Conservation (phyloP, 2,329 filamentous ascomycete species). For the Pyricularia pennisetigena region DNA sequence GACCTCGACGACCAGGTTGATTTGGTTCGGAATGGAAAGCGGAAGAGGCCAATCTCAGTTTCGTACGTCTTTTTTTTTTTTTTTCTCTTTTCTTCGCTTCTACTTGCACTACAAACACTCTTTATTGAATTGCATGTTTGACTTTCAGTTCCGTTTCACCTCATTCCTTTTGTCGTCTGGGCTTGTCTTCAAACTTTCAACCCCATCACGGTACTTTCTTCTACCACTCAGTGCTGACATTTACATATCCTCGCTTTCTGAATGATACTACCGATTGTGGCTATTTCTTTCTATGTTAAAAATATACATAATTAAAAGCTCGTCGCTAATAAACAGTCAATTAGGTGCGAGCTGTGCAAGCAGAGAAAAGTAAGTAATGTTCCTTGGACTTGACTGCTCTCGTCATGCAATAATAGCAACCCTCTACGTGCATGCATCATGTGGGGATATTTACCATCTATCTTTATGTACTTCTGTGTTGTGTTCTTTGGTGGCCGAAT, state of each 20-base stretch:
- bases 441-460: neutral
- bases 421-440: neutral
- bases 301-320: neutral
- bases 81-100: constrained; percentile 8
- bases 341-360: constrained; percentile 68
- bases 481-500: neutral
- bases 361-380: constrained; percentile 56
- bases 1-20: constrained; percentile 34
- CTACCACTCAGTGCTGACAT: neutral
- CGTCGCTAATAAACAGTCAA: constrained; percentile 4
- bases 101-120: neutral
- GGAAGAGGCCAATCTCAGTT: constrained; percentile 51
- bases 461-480: neutral
- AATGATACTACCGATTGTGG: neutral
- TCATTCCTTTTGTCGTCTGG: neutral
- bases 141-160: neutral
- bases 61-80: constrained; percentile 33
- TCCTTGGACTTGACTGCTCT: neutral
- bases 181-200: neutral
- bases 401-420: neutral
- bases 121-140: neutral
- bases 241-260: neutral
- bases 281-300: neutral
- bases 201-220: constrained; percentile 1
- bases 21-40: constrained; percentile 37